Conservation (phyloP, 2,329 filamentous ascomycete genomes). For the Trichophyton verrucosum region DNA sequence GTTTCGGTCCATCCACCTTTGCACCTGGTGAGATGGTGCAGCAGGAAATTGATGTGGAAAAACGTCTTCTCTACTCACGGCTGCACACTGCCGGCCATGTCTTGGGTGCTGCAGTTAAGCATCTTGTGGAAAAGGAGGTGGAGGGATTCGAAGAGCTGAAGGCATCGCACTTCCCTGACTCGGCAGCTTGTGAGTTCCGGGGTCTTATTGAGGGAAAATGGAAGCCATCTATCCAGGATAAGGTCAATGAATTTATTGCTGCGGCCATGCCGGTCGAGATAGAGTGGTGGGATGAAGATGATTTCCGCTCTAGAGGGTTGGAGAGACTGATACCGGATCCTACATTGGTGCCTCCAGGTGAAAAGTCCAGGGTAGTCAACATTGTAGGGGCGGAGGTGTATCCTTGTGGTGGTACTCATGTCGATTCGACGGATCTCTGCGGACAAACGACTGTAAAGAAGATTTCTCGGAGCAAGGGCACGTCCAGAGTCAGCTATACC, state of each 20-base stretch:
- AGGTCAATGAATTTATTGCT: slow-evolving; percentile 47
- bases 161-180: slow-evolving; percentile 58
- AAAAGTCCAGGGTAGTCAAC: slow-evolving; percentile 54
- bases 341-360: slow-evolving; percentile 33
- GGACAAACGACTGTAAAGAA: not conserved
- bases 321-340: slow-evolving; percentile 45
- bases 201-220: slow-evolving; percentile 53
- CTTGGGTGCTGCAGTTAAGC: slow-evolving; percentile 53
- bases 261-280: slow-evolving; percentile 48
- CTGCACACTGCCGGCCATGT: slow-evolving; percentile 65
- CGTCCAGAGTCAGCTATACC: not conserved
- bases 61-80: slow-evolving; percentile 51
- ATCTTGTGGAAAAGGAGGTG: slow-evolving; percentile 40
- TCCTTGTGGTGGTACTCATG: slow-evolving; percentile 65
- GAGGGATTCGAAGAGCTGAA: slow-evolving; percentile 53
- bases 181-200: slow-evolving; percentile 54
- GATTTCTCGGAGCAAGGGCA: slow-evolving; percentile 3
- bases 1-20: slow-evolving; percentile 31
- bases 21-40: slow-evolving; percentile 34
- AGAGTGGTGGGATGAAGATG: slow-evolving; percentile 54
- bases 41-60: slow-evolving; percentile 49
- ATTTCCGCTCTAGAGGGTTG: slow-evolving; percentile 44
- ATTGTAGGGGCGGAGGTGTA: slow-evolving; percentile 58
- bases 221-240: slow-evolving; percentile 50
- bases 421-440: slow-evolving; percentile 44